A percentile compares a stretch with the other conserved stretches of the same genome.
phyloP scores from a whole-genome alignment of 768 basidiomycete genomes.

The Russula lepida region DNA sequence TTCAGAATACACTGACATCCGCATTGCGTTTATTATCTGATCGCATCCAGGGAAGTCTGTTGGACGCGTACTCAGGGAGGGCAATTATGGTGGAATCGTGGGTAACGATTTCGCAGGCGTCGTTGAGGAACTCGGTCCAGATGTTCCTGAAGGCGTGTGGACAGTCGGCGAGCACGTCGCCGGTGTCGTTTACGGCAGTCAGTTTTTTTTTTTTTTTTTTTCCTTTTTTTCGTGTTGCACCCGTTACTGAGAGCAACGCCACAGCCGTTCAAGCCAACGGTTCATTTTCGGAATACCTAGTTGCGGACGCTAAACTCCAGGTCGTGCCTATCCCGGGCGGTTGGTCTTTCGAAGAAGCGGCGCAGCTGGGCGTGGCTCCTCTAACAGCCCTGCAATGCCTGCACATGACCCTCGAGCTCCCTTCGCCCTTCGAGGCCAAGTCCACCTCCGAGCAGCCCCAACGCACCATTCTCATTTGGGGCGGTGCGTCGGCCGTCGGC shows the following conservation, averaged over 20 bases:
- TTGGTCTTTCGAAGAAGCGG: conserved; percentile 20
- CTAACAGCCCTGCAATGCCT: conserved; percentile 17
- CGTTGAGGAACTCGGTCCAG: conserved; percentile 18
- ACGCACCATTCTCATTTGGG: conserved; percentile 15
- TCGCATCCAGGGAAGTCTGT: background rate
- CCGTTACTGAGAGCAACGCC: background rate
- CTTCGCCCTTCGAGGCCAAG: conserved; percentile 5
- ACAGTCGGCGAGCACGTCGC: conserved; percentile 19
- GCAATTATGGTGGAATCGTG: conserved; percentile 7
- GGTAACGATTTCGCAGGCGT: conserved; percentile 19
- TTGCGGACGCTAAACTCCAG: conserved; percentile 4
- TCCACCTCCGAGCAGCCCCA: background rate
- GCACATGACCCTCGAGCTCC: conserved; percentile 11
- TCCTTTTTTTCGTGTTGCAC: background rate
- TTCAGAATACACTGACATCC: no score
- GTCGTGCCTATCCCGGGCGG: conserved; percentile 9
- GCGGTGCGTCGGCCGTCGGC: conserved; percentile 30
- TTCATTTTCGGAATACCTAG: conserved; percentile 11
- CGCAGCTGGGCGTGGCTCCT: conserved; percentile 15
- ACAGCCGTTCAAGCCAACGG: background rate
- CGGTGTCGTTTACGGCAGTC: conserved; percentile 1
- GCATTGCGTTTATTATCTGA: background rate
- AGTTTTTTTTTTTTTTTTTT: background rate
- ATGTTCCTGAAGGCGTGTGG: conserved; percentile 13
- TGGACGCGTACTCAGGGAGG: background rate